A percentile compares a stretch with the other conserved stretches of the same genome.
phyloP scores from a whole-genome alignment of 2,329 filamentous ascomycete genomes.

The Fusarium tuaranense region DNA sequence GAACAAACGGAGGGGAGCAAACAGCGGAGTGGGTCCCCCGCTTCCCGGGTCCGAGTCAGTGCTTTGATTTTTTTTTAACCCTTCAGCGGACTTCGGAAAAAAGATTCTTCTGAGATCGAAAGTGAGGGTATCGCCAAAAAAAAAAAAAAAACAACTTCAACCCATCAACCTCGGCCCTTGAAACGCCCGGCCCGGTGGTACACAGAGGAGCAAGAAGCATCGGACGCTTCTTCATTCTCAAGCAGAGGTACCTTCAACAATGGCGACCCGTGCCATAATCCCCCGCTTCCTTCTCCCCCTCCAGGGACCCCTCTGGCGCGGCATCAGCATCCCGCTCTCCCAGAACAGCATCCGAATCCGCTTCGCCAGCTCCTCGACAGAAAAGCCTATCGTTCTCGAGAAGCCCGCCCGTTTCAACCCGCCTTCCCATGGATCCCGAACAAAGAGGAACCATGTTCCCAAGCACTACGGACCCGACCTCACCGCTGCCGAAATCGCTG shows the following conservation, averaged over 20 bases:
- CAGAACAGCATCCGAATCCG: conserved; percentile 51
- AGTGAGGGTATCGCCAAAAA: conserved; percentile 34
- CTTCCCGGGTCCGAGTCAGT: conserved; percentile 5
- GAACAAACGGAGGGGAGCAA: neutral
- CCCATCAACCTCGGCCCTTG: conserved; percentile 17
- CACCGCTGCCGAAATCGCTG: conserved; percentile 72
- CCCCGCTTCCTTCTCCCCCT: conserved; percentile 77
- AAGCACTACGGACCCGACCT: conserved; percentile 81
- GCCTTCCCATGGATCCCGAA: conserved; percentile 84
- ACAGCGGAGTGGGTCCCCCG: conserved; percentile 33
- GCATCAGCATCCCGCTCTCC: conserved; percentile 50
- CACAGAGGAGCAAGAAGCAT: neutral
- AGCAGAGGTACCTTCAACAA: conserved; percentile 33
- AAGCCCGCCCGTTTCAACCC: conserved; percentile 92
- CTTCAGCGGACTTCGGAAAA: conserved; percentile 36
- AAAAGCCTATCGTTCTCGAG: conserved; percentile 78
- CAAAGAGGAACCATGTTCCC: conserved; percentile 66
- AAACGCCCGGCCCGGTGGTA: neutral
- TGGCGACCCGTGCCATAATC: conserved; percentile 66
- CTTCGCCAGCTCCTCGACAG: conserved; percentile 48
- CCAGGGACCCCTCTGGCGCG: conserved; percentile 67
- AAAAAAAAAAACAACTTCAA: conserved; percentile 4
- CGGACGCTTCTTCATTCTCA: neutral
- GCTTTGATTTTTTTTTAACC: conserved; percentile 4
- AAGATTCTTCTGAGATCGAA: conserved; percentile 36